A percentile compares a stretch with the other conserved stretches of the same genome.
phyloP scores from a whole-genome alignment of 345 rosid species.

The Linum trigynum region DNA sequence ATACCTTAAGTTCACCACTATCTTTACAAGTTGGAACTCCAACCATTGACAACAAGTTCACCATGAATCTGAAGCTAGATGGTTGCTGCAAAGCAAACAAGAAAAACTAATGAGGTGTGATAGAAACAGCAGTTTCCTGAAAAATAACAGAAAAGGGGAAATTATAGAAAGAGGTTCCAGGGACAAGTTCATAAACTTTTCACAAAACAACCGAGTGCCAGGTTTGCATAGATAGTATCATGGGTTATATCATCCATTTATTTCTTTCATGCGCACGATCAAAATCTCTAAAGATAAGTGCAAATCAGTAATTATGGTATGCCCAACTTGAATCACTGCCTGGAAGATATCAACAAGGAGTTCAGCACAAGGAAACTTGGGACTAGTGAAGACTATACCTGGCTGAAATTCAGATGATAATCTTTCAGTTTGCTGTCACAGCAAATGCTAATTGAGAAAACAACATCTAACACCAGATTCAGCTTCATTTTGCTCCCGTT shows the following conservation, averaged over 20 bases:
- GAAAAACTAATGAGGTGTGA: slow-evolving; percentile 6
- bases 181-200: not conserved
- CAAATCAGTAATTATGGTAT: not conserved
- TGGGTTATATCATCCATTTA: not conserved
- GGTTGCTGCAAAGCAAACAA: slow-evolving; percentile 42
- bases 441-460: slow-evolving; percentile 55
- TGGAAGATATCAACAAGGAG: slow-evolving; percentile 1
- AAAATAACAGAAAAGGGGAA: not conserved
- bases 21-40: slow-evolving; percentile 46
- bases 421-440: slow-evolving; percentile 68
- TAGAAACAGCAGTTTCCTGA: not conserved
- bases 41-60: slow-evolving; percentile 45
- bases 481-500: slow-evolving; percentile 31
- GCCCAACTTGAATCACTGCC: not conserved
- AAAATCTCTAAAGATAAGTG: not conserved
- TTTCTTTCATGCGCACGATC: not conserved
- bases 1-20: slow-evolving; percentile 53
- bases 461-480: slow-evolving; percentile 46
- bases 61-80: slow-evolving; percentile 45
- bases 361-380: not conserved
- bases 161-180: not conserved
- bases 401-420: slow-evolving; percentile 73
- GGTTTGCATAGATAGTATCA: not conserved
- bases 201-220: not conserved
- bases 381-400: slow-evolving; percentile 37